A percentile compares a stretch with the other conserved stretches of the same genome.
Evolutionary conservation across 306 rosid species (phyloP).

Genomic region (Prunus salicina): DNA sequence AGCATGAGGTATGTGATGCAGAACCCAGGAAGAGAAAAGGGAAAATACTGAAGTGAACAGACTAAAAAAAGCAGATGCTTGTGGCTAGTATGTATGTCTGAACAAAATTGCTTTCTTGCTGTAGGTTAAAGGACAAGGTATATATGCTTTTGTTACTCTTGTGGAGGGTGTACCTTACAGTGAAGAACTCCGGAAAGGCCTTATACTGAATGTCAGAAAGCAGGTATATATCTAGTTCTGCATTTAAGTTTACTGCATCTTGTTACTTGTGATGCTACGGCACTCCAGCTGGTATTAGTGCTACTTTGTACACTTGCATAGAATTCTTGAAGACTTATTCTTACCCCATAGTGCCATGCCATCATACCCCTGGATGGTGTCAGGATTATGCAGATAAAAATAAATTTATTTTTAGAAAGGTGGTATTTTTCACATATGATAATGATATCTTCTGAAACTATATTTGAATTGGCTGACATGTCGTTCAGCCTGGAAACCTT

Average conservation of each 20-base stretch:
- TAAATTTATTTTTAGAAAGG: too few species aligned
- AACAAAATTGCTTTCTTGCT: slow-evolving; percentile 21
- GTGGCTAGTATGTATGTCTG: slow-evolving; percentile 16
- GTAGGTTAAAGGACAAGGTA: slow-evolving; percentile 96
- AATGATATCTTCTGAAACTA: neutral
- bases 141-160: slow-evolving; percentile 89
- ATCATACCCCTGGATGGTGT: neutral
- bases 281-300: neutral
- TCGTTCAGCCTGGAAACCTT: neutral
- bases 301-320: neutral
- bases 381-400: neutral
- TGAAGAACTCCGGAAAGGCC: slow-evolving; percentile 80
- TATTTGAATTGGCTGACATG: neutral
- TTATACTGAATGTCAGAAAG: slow-evolving; percentile 67
- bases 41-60: neutral
- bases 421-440: too few species aligned
- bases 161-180: slow-evolving; percentile 89
- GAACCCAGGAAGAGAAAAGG: neutral
- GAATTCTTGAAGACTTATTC: slow-evolving; percentile 6
- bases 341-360: neutral
- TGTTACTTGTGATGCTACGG: neutral
- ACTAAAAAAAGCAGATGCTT: slow-evolving; percentile 5
- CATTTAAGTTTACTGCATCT: neutral
- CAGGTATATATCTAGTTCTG: slow-evolving; percentile 53
- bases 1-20: slow-evolving; percentile 72